phyloP scores from a whole-genome alignment of 2,329 filamentous ascomycete genomes.

The Tolypocladium endophyticum region DNA sequence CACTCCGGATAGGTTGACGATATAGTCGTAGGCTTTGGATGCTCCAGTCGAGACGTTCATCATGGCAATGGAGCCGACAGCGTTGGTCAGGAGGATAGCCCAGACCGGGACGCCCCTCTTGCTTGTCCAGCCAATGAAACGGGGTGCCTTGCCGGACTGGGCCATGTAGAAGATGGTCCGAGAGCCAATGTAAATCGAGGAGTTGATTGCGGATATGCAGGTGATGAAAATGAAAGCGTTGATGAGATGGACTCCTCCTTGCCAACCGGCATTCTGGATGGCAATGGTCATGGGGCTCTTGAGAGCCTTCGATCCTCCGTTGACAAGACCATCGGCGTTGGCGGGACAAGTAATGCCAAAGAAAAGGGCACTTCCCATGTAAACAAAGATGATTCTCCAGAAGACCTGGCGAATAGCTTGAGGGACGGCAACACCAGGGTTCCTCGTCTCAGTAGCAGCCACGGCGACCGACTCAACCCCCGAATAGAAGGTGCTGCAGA shows the following conservation, averaged over 20 bases:
- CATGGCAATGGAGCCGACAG: conserved; percentile 62
- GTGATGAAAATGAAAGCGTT: conserved; percentile 69
- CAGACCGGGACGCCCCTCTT: conserved; percentile 49
- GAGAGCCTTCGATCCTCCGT: conserved; percentile 50
- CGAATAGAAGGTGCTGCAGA: conserved; percentile 60
- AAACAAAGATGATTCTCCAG: conserved; percentile 51
- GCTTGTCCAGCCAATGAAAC: conserved; percentile 58
- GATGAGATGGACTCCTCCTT: conserved; percentile 61
- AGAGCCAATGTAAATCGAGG: conserved; percentile 67
- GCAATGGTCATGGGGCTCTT: conserved; percentile 66
- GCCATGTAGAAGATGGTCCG: conserved; percentile 69
- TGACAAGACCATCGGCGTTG: conserved; percentile 53
- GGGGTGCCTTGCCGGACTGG: conserved; percentile 60
- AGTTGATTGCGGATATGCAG: conserved; percentile 62
- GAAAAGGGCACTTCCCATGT: conserved; percentile 63
- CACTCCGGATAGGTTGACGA: conserved; percentile 60
- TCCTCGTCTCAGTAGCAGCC: conserved; percentile 50
- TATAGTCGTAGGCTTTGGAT: conserved; percentile 54
- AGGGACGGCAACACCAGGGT: conserved; percentile 44
- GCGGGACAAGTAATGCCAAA: conserved; percentile 65
- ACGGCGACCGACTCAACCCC: conserved; percentile 56
- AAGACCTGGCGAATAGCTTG: conserved; percentile 50
- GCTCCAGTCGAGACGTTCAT: conserved; percentile 63
- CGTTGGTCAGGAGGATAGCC: conserved; percentile 58
- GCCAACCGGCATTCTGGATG: conserved; percentile 63